Base-by-base conservation (phyloP, 345 rosid genomes). In the Salix suchowensis region DNA sequence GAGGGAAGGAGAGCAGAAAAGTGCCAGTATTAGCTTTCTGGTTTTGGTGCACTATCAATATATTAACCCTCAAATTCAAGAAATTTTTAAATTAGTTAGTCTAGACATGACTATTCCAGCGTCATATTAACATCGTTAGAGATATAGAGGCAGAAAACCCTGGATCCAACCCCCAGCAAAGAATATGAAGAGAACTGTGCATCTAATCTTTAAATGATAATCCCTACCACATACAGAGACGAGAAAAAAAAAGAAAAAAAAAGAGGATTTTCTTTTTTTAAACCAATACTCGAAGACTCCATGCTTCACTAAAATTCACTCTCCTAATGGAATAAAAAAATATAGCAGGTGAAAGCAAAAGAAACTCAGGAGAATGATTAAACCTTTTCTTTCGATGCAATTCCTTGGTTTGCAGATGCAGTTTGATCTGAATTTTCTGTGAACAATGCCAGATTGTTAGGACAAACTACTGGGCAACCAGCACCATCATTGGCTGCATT, bases 311-410 rank as follows among this genome's bases (percentile, higher is more conserved):
- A 16, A 15, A 50, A 50, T 50, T 50, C n/a, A 62, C 6, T 42
- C 7, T 18, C 26, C 23, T 67, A 67, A 4, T 52, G 48, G 3
- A 12, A 21, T 16, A 6, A 23, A 48, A 48, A 50, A 30, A 11
- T 52, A 14, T 6, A 15, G 30, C 5, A 76, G 30, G 16, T n/a
- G 7, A 13, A 23, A 4, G 50, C 24, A 55, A 60, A 68, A 50
- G 69, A 24, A 76, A 71, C 7, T 54, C 16, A n/a, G 28, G 65
- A 40, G 30, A 42, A 70, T 55, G 70, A 65, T 39, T 13, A 42
- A 80, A 91, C 96, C 92, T 80, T 82, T 62, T 77, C 76, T 76
- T 82, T 72, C 21, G 82, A 78, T 69, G 64, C 69, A 76, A 54
- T 73, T 83, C 52, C 85, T 72, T 73, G 81, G 37, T 46, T 68